Base-by-base conservation (phyloP, 768 basidiomycete genomes). In the Lactifluus hygrophoroides region DNA sequence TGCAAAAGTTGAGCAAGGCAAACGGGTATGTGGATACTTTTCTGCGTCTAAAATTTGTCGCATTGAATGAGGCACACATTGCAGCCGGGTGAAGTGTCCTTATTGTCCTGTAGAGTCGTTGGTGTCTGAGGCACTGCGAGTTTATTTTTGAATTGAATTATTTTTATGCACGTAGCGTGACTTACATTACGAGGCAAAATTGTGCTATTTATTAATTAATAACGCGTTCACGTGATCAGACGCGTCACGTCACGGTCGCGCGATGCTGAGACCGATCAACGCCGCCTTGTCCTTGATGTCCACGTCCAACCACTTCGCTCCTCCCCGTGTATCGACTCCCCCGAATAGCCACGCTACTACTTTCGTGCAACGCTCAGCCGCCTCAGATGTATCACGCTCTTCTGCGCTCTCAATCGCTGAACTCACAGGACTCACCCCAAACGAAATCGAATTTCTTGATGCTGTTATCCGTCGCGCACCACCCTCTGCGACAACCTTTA, bases 81-180 rank as follows among this genome's bases (percentile, higher is more conserved):
- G 9, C 67, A 94, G 94, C 23, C 86, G 90, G 3, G 90, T 94
- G 58, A 98, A 97, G 69, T 99, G 95, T 66, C 94, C 95, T 6
- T 97, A 97, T 70, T 97, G 95, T 69, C 95, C 95, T 11, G 72
- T 81, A 11, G 94, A 96, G 70, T 88, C 89, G 5, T 71, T 69
- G 43, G 69, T 81, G 34, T 69, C 68, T 35, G 69, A 72, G 30
- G 88, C 87, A 3, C 62, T 88, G 56, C 80, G 79, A 45, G 81
- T 91, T 43, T 75, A 85, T 70, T 87, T 91, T 65, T 91, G 71
- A 62, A 17, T 65, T 91, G 70, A 62, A 13, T 60, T 48, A 40
- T 30, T 40, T 45, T 42, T 38, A 40, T 23, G 21, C 42, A 43
- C 11, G 42, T 43, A 32, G 10, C 32, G 10, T 32, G 10, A 32